Base-by-base conservation (phyloP, 2,329 filamentous ascomycete genomes). In the Talaromyces verruculosus region DNA sequence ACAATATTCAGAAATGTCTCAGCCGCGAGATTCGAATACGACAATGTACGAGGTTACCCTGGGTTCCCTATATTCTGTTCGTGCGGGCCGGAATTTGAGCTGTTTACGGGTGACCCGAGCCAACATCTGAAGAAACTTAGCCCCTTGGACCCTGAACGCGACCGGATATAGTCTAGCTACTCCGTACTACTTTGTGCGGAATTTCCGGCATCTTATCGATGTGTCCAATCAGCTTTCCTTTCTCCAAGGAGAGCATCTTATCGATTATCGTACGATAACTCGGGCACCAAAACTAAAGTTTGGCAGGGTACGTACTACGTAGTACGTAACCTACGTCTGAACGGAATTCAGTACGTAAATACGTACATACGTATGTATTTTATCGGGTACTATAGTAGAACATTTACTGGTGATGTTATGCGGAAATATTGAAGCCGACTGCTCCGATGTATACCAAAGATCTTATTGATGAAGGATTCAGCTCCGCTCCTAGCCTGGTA, bases 101-200 rank as follows among this genome's bases (percentile, higher is more conserved):
- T 8, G 17, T 28, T 60, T 60, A 45, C 39, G 37, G 57, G 13
- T 41, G 22, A 30, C 37, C 57, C 15, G 22, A 22, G 28, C 33
- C 25, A 45, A 19, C 35, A 13, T 22, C 22, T 60, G 57, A 60
- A 43, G 37, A 45, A 60, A 30, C 37, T 43, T 19, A 41, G 17
- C 22, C 35, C 53, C 35, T 5, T 59, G 57, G 57, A 59, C 57
- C 57, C 57, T 59, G 57, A 59, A 43, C 19, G 57, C 5, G 35
- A 43, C 35, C 57, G 37, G 25, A 43, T 25, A 13, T 39, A 17
- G 57, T 41, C 11, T 59, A 59, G 57, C 17, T 22, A 25, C 57
- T 59, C 6, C 30, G 30, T 30, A 58, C n/a, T 28, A 39, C 11
- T 43, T 11, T 17, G 19, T 41, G 25, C 53, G 33, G 53, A 39